Conservation (phyloP, 345 rosid species). For the Citrus cavaleriei region DNA sequence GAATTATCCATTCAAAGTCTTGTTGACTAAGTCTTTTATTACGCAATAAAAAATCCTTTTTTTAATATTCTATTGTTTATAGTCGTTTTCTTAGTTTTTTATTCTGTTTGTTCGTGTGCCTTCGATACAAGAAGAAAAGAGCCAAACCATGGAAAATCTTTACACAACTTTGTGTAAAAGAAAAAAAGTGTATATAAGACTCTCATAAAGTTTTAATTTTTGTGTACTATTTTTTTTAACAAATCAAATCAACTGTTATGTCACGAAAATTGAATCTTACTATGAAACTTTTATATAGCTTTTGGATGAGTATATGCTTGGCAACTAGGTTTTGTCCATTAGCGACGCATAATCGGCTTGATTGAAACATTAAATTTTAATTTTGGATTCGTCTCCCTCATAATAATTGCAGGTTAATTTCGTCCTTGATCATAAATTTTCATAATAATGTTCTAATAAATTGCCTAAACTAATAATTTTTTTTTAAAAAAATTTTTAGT, state of each 20-base stretch:
- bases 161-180: too few species aligned
- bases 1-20: neutral
- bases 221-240: too few species aligned
- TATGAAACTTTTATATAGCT: neutral
- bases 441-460: too few species aligned
- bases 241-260: neutral
- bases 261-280: neutral
- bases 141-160: neutral
- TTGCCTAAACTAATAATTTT: too few species aligned
- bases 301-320: neutral
- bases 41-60: neutral
- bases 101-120: neutral
- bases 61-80: neutral
- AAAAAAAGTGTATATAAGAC: neutral
- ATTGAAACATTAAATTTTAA: too few species aligned
- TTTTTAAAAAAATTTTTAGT: too few species aligned
- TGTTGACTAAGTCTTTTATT: neutral
- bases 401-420: too few species aligned
- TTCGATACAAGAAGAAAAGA: neutral
- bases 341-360: neutral
- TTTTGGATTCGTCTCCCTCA: too few species aligned
- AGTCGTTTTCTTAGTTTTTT: neutral
- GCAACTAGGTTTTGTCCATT: neutral
- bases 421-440: too few species aligned
- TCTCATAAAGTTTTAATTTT: neutral